Conservation (phyloP, 148 eudicot species). For the Amaranthus hypochondriacus region DNA sequence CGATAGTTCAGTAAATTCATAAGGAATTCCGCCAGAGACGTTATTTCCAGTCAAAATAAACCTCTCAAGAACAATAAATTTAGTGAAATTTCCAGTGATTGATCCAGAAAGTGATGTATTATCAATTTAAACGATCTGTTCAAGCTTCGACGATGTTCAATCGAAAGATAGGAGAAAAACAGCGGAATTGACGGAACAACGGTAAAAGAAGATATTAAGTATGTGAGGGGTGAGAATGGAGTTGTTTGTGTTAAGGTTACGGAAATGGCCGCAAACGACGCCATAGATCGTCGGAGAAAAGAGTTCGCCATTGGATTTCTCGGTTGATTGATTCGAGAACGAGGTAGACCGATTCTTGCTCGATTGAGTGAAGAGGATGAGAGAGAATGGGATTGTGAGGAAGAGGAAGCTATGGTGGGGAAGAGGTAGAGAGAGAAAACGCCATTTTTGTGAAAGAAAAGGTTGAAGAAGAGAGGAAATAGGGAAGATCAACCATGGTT, state of each 20-base stretch:
- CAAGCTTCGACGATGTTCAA: slow-evolving; percentile 24
- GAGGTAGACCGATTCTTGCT: slow-evolving; percentile 59
- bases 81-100: slow-evolving; percentile 26
- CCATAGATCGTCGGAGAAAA: slow-evolving; percentile 84
- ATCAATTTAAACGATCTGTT: slow-evolving; percentile 68
- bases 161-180: slow-evolving; percentile 35
- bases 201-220: slow-evolving; percentile 67
- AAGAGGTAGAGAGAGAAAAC: slow-evolving; percentile 1
- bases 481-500: too few species aligned
- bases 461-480: not conserved
- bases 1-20: slow-evolving; percentile 36
- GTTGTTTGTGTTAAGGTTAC: not conserved
- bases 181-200: slow-evolving; percentile 45
- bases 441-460: slow-evolving; percentile 5
- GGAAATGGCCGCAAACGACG: slow-evolving; percentile 59
- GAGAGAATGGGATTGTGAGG: slow-evolving; percentile 25
- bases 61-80: slow-evolving; percentile 40
- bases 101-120: slow-evolving; percentile 57
- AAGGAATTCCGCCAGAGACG: slow-evolving; percentile 53
- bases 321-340: slow-evolving; percentile 70
- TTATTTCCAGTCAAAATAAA: slow-evolving; percentile 56
- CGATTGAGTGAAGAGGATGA: slow-evolving; percentile 40
- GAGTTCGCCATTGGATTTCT: slow-evolving; percentile 48
- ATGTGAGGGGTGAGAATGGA: slow-evolving; percentile 32
- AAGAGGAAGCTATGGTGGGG: slow-evolving; percentile 12